Percentiles rank a stretch among this genome's conserved stretches.
phyloP scores from a whole-genome alignment of 129 eudicot genomes.

The Tanacetum coccineum region DNA sequence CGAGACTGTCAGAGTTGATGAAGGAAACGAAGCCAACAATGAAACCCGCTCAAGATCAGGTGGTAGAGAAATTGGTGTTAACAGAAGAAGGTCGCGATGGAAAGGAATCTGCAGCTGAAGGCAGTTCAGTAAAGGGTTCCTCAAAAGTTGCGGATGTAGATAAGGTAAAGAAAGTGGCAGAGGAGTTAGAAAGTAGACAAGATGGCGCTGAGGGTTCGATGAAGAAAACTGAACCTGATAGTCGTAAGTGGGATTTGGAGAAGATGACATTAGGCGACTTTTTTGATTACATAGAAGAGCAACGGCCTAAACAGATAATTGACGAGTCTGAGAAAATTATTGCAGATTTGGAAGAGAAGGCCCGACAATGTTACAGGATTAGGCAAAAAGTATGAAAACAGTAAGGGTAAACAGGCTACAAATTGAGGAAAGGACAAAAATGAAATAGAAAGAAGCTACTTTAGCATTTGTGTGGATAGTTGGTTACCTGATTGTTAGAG shows the following conservation, averaged over 20 bases:
- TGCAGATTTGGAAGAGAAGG: conserved; percentile 19
- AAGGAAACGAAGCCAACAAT: conserved; percentile 2
- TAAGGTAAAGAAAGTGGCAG: too few species aligned
- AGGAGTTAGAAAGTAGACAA: too few species aligned
- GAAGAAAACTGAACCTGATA: conserved; percentile 15
- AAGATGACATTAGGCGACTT: conserved; percentile 73
- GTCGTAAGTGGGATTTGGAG: conserved; percentile 39
- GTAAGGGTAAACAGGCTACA: conserved; percentile 12
- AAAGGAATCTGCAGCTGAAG: conserved; percentile 2
- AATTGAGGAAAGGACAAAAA: background rate
- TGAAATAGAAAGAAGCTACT: background rate
- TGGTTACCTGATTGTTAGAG: too few species aligned
- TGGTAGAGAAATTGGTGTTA: conserved; percentile 20
- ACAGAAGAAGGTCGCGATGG: conserved; percentile 15
- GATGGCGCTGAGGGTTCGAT: too few species aligned
- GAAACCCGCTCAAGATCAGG: conserved; percentile 19
- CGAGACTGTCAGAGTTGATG: conserved; percentile 11
- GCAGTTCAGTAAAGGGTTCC: too few species aligned
- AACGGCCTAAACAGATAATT: conserved; percentile 51
- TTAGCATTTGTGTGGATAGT: background rate
- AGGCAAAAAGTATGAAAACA: conserved; percentile 14
- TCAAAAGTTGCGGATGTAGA: too few species aligned
- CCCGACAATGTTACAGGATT: conserved; percentile 15
- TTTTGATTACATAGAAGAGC: conserved; percentile 64
- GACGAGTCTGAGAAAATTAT: conserved; percentile 29